phyloP scores from a whole-genome alignment of 108 stramenopile species.

The Nitzschia putrida region DNA sequence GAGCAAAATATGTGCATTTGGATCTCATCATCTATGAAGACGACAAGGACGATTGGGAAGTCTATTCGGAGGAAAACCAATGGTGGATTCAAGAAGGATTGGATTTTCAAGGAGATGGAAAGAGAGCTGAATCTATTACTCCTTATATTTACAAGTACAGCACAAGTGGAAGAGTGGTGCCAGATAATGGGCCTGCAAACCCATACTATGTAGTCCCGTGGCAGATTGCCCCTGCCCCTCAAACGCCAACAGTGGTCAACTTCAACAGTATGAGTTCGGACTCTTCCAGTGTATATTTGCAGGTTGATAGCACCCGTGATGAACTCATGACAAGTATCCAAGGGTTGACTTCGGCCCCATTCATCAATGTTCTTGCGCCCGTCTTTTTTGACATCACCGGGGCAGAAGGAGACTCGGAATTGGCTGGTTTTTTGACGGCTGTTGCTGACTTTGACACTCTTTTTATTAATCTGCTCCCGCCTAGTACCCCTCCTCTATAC shows the following conservation, averaged over 20 bases:
- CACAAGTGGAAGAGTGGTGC: not conserved
- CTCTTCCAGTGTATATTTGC: too few relatives aligned
- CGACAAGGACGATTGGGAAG: conserved; percentile 14
- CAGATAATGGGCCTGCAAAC: too few relatives aligned
- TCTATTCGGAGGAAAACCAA: conserved; percentile 14
- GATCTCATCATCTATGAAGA: conserved; percentile 1
- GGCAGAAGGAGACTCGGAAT: too few relatives aligned
- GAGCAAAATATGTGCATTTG: too few relatives aligned
- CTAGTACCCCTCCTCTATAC: not conserved
- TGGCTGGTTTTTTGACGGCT: too few relatives aligned
- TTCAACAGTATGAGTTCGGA: not conserved
- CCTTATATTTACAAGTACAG: not conserved
- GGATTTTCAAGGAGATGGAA: not conserved
- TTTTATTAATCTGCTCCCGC: not conserved
- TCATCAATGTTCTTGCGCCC: too few relatives aligned
- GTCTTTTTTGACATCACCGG: too few relatives aligned
- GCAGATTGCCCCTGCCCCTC: not conserved
- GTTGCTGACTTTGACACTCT: too few relatives aligned
- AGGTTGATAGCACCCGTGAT: too few relatives aligned
- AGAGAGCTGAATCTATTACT: not conserved
- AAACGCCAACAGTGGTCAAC: not conserved
- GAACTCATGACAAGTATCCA: too few relatives aligned
- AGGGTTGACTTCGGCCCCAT: too few relatives aligned
- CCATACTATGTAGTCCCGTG: not conserved
- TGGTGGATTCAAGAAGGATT: conserved; percentile 12